phyloP scores from a whole-genome alignment of 306 rosid genomes.

The Prunus fruticosa region DNA sequence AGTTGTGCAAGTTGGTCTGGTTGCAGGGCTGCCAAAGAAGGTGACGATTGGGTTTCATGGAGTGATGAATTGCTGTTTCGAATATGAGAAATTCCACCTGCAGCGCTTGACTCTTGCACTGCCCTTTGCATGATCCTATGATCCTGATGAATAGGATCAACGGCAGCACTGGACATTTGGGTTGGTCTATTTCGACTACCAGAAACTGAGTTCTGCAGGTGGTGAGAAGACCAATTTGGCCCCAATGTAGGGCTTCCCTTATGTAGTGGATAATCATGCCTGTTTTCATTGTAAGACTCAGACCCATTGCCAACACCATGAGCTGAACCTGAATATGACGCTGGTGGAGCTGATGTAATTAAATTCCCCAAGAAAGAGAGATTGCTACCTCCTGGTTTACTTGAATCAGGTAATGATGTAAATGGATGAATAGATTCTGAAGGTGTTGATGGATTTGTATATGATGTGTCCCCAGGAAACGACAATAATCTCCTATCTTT shows the following conservation, averaged over 20 bases:
- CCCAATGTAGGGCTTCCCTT: slow-evolving; percentile 37
- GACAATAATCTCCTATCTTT: slow-evolving; percentile 36
- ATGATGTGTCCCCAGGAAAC: slow-evolving; percentile 35
- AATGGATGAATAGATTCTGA: slow-evolving; percentile 26
- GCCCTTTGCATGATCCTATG: slow-evolving; percentile 37
- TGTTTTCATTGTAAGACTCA: slow-evolving; percentile 46
- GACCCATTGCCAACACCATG: slow-evolving; percentile 29
- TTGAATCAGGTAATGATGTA: slow-evolving; percentile 43
- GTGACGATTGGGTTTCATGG: slow-evolving; percentile 41
- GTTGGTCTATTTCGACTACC: slow-evolving; percentile 40
- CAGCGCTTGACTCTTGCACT: slow-evolving; percentile 34
- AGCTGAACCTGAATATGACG: slow-evolving; percentile 42
- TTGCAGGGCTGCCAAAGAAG: slow-evolving; percentile 47
- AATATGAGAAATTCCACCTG: slow-evolving; percentile 45
- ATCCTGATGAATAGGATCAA: slow-evolving; percentile 46
- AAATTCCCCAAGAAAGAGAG: slow-evolving; percentile 41
- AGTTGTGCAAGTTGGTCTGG: slow-evolving; percentile 82
- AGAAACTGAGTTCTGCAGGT: slow-evolving; percentile 42
- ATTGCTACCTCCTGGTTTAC: slow-evolving; percentile 46
- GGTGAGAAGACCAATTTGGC: slow-evolving; percentile 51
- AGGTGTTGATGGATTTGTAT: slow-evolving; percentile 46
- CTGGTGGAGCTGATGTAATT: slow-evolving; percentile 38
- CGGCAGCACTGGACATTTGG: slow-evolving; percentile 33
- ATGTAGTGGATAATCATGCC: slow-evolving; percentile 51
- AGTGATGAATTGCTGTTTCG: slow-evolving; percentile 32